These are phyloP conservation scores for Chaetomium cochliodes DNA, from an alignment of 495 filamentous ascomycete species.

Conservation along the genomic window DNA sequence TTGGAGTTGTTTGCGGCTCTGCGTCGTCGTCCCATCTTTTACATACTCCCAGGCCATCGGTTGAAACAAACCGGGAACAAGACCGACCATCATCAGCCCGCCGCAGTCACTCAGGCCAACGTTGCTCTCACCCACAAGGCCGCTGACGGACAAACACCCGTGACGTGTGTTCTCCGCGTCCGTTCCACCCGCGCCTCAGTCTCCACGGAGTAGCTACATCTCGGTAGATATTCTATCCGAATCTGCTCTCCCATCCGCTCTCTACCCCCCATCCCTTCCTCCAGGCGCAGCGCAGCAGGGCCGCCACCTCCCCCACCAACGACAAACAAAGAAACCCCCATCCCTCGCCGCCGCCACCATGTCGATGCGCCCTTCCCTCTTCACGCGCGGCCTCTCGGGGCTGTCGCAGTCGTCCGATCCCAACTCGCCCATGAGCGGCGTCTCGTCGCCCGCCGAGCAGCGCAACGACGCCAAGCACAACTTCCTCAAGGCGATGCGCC, in stretches of 20 bases:
- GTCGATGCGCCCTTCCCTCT: slow-evolving; percentile 51
- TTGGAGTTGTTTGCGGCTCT: not conserved
- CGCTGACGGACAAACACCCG: not conserved
- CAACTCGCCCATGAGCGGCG: slow-evolving; percentile 51
- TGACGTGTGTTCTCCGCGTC: slow-evolving; percentile 3
- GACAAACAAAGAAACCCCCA: not conserved
- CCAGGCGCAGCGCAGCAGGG: not conserved
- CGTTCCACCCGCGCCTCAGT: not conserved
- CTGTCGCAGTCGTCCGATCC: slow-evolving; percentile 51
- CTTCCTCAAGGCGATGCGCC: slow-evolving; percentile 58
- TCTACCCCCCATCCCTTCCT: not conserved
- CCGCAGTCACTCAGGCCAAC: slow-evolving; percentile 18
- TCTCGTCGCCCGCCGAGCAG: slow-evolving; percentile 55
- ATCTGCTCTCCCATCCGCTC: not conserved
- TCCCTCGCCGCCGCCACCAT: slow-evolving; percentile 30
- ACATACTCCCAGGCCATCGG: slow-evolving; percentile 4
- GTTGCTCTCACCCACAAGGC: slow-evolving; percentile 3
- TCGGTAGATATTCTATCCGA: not conserved
- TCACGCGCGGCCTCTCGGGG: slow-evolving; percentile 54
- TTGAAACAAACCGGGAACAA: slow-evolving; percentile 16
- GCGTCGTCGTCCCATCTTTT: slow-evolving; percentile 11
- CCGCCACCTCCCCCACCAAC: not conserved
- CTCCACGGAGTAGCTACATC: not conserved
- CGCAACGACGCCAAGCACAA: slow-evolving; percentile 60
- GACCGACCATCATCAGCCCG: slow-evolving; percentile 9